A percentile compares a stretch with the other conserved stretches of the same genome.
Evolutionary conservation across 2,329 filamentous ascomycete species (phyloP).

Genomic region (Phaeosphaeriaceae sp.): DNA sequence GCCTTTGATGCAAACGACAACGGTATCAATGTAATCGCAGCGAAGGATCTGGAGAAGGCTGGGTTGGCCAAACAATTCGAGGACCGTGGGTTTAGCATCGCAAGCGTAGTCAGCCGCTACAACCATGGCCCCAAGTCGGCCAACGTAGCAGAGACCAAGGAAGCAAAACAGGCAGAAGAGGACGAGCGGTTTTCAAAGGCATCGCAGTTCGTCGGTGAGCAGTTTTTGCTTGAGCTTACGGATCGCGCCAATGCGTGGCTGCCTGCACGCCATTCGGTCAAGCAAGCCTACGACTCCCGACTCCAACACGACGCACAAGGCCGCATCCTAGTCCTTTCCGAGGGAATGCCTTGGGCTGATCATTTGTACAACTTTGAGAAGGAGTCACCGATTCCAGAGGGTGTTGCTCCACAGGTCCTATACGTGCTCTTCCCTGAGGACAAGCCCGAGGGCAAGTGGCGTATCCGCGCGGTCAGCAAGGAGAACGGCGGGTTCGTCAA

Average conservation of each 20-base stretch:
- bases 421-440: slow-evolving; percentile 94
- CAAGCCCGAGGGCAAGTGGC: slow-evolving; percentile 80
- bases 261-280: slow-evolving; percentile 81
- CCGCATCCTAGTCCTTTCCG: slow-evolving; percentile 77
- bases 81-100: slow-evolving; percentile 81
- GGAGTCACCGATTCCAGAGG: slow-evolving; percentile 50
- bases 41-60: slow-evolving; percentile 69
- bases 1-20: slow-evolving; percentile 98
- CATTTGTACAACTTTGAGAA: slow-evolving; percentile 89
- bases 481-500: slow-evolving; percentile 87
- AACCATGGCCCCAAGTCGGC: slow-evolving; percentile 68
- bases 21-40: slow-evolving; percentile 83
- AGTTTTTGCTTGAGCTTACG: slow-evolving; percentile 81
- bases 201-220: slow-evolving; percentile 83
- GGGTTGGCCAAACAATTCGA: slow-evolving; percentile 83
- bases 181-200: slow-evolving; percentile 80
- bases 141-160: slow-evolving; percentile 42
- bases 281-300: slow-evolving; percentile 74
- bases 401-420: slow-evolving; percentile 65
- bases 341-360: slow-evolving; percentile 92
- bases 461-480: slow-evolving; percentile 89
- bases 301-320: slow-evolving; percentile 73
- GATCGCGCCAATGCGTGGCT: slow-evolving; percentile 81
- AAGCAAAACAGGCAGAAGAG: slow-evolving; percentile 70
- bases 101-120: slow-evolving; percentile 84